Evolutionary conservation across 176 grass and related monocot species (phyloP).

Genomic region (Rhynchospora breviuscula): DNA sequence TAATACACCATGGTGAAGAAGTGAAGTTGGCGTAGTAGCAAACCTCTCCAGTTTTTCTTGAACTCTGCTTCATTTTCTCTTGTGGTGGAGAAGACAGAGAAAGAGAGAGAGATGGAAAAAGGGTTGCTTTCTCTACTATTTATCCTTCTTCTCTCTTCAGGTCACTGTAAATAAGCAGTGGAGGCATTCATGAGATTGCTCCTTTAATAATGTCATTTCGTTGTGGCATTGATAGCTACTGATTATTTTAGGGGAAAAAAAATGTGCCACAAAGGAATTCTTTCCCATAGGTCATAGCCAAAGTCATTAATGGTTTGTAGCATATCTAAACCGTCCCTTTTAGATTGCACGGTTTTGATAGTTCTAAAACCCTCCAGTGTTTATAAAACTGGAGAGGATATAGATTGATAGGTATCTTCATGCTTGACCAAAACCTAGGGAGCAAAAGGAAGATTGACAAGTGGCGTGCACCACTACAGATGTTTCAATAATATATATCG

Average conservation of each 20-base stretch:
- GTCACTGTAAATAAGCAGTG: neutral
- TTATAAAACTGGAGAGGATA: neutral
- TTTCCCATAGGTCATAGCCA: too few species aligned
- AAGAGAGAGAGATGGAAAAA: neutral
- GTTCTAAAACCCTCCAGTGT: neutral
- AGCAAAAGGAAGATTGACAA: neutral
- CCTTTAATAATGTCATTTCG: neutral
- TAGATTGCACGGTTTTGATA: neutral
- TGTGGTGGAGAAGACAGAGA: neutral
- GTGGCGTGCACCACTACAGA: neutral
- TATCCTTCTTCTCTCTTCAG: neutral
- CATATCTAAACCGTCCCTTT: too few species aligned
- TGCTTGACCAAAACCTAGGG: neutral
- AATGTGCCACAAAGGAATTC: neutral
- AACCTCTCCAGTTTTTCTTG: conserved; percentile 61
- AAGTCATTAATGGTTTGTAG: too few species aligned
- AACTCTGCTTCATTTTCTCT: conserved; percentile 34
- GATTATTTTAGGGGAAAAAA: neutral
- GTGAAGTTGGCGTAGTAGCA: neutral
- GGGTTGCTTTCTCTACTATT: neutral
- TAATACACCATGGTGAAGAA: conserved; percentile 5
- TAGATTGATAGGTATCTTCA: neutral
- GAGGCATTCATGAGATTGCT: neutral
- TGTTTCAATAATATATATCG: too few species aligned
- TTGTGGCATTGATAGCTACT: neutral